These are phyloP conservation scores for Podaxis sp. DNA, from an alignment of 768 basidiomycete genomes.

Conservation along the genomic window DNA sequence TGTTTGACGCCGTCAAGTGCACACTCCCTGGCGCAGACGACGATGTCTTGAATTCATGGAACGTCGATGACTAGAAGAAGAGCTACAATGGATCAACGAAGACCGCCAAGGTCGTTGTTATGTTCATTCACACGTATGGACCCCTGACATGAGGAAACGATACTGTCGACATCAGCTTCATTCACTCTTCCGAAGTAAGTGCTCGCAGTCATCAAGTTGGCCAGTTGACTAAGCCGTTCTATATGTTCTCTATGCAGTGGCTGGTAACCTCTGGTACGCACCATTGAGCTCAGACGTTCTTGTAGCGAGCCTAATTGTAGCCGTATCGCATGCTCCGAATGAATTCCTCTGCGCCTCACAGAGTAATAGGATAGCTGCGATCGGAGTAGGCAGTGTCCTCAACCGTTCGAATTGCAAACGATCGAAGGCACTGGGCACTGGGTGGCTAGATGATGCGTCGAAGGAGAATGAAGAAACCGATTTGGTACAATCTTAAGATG, in stretches of 20 bases:
- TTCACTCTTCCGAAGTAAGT: background rate
- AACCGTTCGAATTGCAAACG: no score
- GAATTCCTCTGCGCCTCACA: no score
- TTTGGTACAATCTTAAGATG: no score
- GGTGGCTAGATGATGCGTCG: no score
- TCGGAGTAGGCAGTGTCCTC: no score
- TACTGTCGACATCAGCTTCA: background rate
- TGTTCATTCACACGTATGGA: background rate
- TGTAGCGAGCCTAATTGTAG: background rate
- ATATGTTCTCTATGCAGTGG: constrained; percentile 67
- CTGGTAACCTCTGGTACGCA: background rate
- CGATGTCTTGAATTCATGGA: constrained; percentile 66
- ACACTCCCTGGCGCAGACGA: constrained; percentile 62
- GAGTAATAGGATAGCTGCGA: no score
- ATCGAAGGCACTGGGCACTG: no score
- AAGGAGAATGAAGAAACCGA: no score
- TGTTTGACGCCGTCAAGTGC: constrained; percentile 48
- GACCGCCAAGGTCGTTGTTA: background rate
- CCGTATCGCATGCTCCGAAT: no score
- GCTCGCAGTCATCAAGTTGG: constrained; percentile 47
- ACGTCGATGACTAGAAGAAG: background rate
- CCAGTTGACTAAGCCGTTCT: background rate
- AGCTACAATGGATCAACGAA: background rate
- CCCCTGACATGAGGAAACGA: background rate
- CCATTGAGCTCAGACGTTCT: background rate